Evolutionary conservation across 2,329 filamentous ascomycete species (phyloP).

Genomic region (Epichloe sylvatica): DNA sequence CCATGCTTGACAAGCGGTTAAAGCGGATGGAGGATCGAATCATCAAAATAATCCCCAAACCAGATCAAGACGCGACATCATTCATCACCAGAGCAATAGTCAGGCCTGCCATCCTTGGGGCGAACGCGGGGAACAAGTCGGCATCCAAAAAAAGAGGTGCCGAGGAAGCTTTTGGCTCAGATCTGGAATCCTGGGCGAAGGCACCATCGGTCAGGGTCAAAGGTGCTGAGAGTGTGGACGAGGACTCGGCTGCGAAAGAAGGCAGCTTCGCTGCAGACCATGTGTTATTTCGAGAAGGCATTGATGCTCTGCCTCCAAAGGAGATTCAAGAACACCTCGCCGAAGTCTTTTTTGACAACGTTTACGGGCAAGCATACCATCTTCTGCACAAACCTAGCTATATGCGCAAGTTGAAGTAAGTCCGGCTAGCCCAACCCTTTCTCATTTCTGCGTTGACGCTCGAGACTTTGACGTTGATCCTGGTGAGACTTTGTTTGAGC

Average conservation of each 20-base stretch:
- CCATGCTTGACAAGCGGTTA: constrained; percentile 89
- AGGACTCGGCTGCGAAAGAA: constrained; percentile 35
- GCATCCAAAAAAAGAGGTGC: constrained; percentile 69
- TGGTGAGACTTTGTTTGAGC: background rate
- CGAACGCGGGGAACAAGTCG: constrained; percentile 30
- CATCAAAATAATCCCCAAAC: constrained; percentile 85
- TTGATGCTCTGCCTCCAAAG: constrained; percentile 65
- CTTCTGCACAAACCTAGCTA: constrained; percentile 94
- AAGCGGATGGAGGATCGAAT: constrained; percentile 97
- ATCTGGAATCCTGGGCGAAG: constrained; percentile 69
- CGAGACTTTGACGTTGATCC: background rate
- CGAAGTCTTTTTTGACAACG: constrained; percentile 92
- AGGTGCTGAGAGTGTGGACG: constrained; percentile 25
- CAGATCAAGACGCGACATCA: constrained; percentile 55
- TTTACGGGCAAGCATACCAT: constrained; percentile 92
- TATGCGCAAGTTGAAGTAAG: constrained; percentile 68
- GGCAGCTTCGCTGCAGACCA: constrained; percentile 58
- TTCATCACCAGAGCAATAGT: constrained; percentile 68
- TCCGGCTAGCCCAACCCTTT: constrained; percentile 6
- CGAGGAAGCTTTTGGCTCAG: constrained; percentile 75
- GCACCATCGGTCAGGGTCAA: constrained; percentile 38
- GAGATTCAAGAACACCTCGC: constrained; percentile 88
- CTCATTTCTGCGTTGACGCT: background rate
- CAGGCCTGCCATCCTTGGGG: constrained; percentile 57
- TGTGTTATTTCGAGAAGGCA: constrained; percentile 66